These are phyloP conservation scores for Mortierella sp. DNA, from an alignment of 371 early-diverging fungal genomes.

Conservation along the genomic window DNA sequence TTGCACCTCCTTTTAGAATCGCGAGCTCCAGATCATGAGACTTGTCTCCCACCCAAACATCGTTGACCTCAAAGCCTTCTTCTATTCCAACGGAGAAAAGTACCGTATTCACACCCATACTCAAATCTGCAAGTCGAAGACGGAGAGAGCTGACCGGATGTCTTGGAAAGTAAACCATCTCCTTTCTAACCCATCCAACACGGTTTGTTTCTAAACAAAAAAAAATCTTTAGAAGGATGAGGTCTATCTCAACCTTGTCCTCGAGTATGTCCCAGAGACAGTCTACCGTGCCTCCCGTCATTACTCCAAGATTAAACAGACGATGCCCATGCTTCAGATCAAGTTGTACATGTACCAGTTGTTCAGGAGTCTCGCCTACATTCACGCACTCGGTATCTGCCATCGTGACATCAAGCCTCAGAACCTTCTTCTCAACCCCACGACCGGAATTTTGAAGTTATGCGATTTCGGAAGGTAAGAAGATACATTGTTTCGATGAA, in stretches of 20 bases:
- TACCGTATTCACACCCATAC: slow-evolving; percentile 30
- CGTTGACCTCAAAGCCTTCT: slow-evolving; percentile 87
- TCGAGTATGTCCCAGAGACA: slow-evolving; percentile 96
- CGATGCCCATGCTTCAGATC: slow-evolving; percentile 94
- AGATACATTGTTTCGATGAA: not conserved
- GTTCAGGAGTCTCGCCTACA: slow-evolving; percentile 95
- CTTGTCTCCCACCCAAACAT: slow-evolving; percentile 92
- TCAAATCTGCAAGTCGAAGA: slow-evolving; percentile 8
- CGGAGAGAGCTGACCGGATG: not conserved
- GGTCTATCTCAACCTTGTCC: slow-evolving; percentile 92
- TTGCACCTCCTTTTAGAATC: slow-evolving; percentile 74
- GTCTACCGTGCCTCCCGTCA: slow-evolving; percentile 91
- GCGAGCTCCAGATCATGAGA: slow-evolving; percentile 97
- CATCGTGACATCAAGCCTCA: slow-evolving; percentile 99
- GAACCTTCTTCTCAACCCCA: slow-evolving; percentile 95
- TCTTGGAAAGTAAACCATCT: slow-evolving; percentile 8
- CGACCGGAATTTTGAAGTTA: slow-evolving; percentile 93
- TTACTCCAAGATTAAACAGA: slow-evolving; percentile 90
- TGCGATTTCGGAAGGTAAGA: slow-evolving; percentile 98
- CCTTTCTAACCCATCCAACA: not conserved
- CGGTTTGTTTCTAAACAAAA: slow-evolving; percentile 14
- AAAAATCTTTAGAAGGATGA: slow-evolving; percentile 81
- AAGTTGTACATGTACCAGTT: slow-evolving; percentile 98
- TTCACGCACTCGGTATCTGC: slow-evolving; percentile 95
- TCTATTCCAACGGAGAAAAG: slow-evolving; percentile 91